Evolutionary conservation across 495 filamentous ascomycete genomes (phyloP).

Genomic region (Physcia stellaris): DNA sequence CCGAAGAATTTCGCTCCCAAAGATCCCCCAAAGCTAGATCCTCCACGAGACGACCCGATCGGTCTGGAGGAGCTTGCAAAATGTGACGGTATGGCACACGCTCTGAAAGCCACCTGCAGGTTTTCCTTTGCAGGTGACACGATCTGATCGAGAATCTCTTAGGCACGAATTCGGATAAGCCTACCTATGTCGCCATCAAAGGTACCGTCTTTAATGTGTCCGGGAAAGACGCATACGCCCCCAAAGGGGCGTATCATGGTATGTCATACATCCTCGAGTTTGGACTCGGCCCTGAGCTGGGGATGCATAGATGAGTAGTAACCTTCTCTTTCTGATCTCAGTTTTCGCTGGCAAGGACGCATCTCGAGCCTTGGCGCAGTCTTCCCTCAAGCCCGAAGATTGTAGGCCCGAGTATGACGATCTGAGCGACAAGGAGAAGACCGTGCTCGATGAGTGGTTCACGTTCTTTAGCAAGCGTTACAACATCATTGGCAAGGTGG

Average conservation of each 20-base stretch:
- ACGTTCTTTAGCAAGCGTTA: conserved; percentile 95
- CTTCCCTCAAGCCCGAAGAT: conserved; percentile 76
- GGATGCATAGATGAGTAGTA: conserved; percentile 1
- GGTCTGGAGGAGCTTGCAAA: conserved; percentile 57
- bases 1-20: conserved; percentile 75
- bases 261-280: no score
- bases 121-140: conserved; percentile 1
- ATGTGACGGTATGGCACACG: conserved; percentile 54
- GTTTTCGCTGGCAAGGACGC: conserved; percentile 94
- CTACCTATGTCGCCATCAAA: conserved; percentile 91
- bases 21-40: conserved; percentile 61
- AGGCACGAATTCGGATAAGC: conserved; percentile 50
- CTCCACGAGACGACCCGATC: conserved; percentile 82
- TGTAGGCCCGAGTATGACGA: conserved; percentile 74
- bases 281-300: no score
- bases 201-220: conserved; percentile 89
- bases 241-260: conserved; percentile 78
- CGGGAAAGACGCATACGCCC: conserved; percentile 71
- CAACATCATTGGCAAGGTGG: conserved; percentile 74
- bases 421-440: conserved; percentile 76
- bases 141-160: conserved; percentile 2
- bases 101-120: neutral
- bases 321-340: conserved; percentile 27
- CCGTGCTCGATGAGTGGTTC: conserved; percentile 75
- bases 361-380: conserved; percentile 73